Evolutionary conservation across 2,329 filamentous ascomycete genomes (phyloP).

Genomic region (Diaporthe capsici): DNA sequence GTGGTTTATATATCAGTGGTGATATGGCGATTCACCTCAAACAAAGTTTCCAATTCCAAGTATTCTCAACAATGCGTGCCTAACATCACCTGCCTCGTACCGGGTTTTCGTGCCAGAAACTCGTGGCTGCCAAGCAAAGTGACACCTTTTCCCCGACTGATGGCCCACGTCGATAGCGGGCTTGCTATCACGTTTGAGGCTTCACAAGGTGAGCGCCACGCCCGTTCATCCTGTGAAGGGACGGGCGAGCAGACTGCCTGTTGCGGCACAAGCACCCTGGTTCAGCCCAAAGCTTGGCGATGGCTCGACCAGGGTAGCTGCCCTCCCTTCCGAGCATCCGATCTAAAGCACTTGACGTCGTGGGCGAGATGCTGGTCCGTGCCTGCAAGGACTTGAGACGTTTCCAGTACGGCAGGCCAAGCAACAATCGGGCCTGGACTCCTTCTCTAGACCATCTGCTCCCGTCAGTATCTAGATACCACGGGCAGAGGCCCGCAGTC

Average conservation of each 20-base stretch:
- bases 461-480: conserved; percentile 20
- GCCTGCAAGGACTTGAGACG: conserved; percentile 33
- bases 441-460: not conserved
- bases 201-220: not conserved
- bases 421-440: conserved; percentile 11
- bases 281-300: conserved; percentile 19
- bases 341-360: conserved; percentile 30
- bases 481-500: conserved; percentile 2
- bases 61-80: conserved; percentile 1
- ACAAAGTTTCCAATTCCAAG: not conserved
- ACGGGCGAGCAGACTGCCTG: not conserved
- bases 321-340: conserved; percentile 32
- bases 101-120: not conserved
- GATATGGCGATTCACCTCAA: not conserved
- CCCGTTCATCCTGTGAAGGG: not conserved
- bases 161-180: not conserved
- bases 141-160: not conserved
- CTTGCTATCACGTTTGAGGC: not conserved
- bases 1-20: not conserved
- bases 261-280: not conserved
- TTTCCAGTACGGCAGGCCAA: conserved; percentile 15
- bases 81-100: not conserved
- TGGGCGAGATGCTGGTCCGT: conserved; percentile 23
- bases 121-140: not conserved
- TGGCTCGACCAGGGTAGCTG: conserved; percentile 24